Evolutionary conservation across 2,329 filamentous ascomycete species (phyloP), one percentile per base, ranked within the genome.

Genomic region (Verticillium klebahnii): DNA sequence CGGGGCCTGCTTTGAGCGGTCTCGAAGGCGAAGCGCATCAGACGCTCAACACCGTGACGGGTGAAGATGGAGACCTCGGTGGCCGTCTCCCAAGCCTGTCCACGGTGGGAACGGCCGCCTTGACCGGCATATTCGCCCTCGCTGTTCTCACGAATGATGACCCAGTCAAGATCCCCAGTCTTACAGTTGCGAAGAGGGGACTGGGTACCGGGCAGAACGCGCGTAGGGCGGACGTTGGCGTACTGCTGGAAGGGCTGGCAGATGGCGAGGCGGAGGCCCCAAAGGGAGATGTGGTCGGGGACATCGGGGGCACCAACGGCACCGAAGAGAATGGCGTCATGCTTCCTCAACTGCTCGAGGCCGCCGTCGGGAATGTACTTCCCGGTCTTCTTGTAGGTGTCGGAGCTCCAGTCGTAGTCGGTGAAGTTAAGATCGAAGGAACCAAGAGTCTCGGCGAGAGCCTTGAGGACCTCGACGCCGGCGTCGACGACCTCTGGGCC

Each of bases 121-220:
- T 89, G 85, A 0, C 86, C 86, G 1, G 85, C 84, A 64, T 89
- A 89, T 67, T 89, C 86, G 59, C 86, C 86, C 66, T 89, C 86
- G 31, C 83, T 86, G 72, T 89, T 89, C 73, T 89, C 87, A 29
- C 86, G 84, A 50, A 89, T 75, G 60, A 89, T 88, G 11, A 88
- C 84, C 85, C 86, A 89, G 73, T 89, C 84, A 0, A 89, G 74
- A 61, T 73, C 69, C 67, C 82, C 73, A 68, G 82, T 77, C 9
- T 69, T 62, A 19, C 45, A 52, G 19, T 52, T 52, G 45, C 45
- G 45, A 8, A 89, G 76, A 0, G 85, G 85, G 0, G 85, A 86
- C 63, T 79, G 73, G 0, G 82, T 85, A 25, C 86, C 85, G 15
- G 78, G 79, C 60, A 89, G 80, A 37, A 87, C 80, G 39, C 80